Evolutionary conservation across 306 rosid species (phyloP).

Genomic region (Fragaria ananassa): DNA sequence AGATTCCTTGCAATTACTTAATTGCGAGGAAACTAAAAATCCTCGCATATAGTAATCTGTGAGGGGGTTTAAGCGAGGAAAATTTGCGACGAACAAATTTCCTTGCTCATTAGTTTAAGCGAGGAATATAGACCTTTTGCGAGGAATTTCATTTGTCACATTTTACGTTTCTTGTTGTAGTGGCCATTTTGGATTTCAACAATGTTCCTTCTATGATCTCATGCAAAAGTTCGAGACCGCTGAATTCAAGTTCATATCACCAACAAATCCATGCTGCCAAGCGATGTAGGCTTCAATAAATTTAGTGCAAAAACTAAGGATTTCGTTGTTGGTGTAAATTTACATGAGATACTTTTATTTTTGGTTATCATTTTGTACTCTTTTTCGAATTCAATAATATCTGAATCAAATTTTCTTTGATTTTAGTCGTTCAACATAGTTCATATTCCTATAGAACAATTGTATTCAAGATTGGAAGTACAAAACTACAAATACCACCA

Average conservation of each 20-base stretch:
- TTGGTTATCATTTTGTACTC: neutral
- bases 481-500: neutral
- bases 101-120: too few relatives aligned
- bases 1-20: too few relatives aligned
- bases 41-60: too few relatives aligned
- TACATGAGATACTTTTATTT: slow-evolving; percentile 2
- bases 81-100: too few relatives aligned
- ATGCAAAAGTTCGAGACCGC: slow-evolving; percentile 20
- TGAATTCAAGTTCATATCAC: slow-evolving; percentile 26
- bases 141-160: too few relatives aligned
- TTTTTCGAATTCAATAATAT: neutral
- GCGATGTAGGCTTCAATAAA: slow-evolving; percentile 47
- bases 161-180: too few relatives aligned
- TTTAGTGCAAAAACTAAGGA: slow-evolving; percentile 2
- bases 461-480: neutral
- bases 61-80: too few relatives aligned
- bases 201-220: slow-evolving; percentile 27
- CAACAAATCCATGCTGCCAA: slow-evolving; percentile 30
- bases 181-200: slow-evolving; percentile 37
- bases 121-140: too few relatives aligned
- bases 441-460: neutral
- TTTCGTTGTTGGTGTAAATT: slow-evolving; percentile 42
- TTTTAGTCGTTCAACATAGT: slow-evolving; percentile 5
- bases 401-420: slow-evolving; percentile 1
- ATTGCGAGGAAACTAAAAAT: too few relatives aligned